Conservation (phyloP, 2,329 filamentous ascomycete genomes). For the Fonsecaea monophora region DNA sequence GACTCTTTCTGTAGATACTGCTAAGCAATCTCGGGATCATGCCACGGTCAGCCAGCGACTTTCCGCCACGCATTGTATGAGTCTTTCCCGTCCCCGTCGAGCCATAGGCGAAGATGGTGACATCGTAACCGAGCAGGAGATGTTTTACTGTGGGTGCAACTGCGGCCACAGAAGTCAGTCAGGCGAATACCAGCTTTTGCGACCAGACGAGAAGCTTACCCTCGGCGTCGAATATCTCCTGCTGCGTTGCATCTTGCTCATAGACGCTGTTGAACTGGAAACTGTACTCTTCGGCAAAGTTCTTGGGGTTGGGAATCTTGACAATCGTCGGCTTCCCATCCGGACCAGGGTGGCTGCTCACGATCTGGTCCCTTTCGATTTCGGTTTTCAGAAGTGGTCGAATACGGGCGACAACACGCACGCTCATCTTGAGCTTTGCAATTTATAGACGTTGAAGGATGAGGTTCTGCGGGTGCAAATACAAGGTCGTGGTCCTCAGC, state of each 20-base stretch:
- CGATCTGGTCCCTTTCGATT: slow-evolving; percentile 84
- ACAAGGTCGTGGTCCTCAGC: background rate
- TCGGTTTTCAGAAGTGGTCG: slow-evolving; percentile 86
- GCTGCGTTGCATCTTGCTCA: slow-evolving; percentile 78
- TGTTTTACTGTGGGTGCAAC: slow-evolving; percentile 90
- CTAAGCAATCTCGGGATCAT: slow-evolving; percentile 87
- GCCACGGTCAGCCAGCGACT: slow-evolving; percentile 83
- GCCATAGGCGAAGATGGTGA: slow-evolving; percentile 91
- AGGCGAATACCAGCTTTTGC: background rate
- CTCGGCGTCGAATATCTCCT: slow-evolving; percentile 87
- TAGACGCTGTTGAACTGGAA: slow-evolving; percentile 97
- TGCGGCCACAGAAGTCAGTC: slow-evolving; percentile 48
- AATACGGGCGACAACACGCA: slow-evolving; percentile 88
- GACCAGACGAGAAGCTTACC: slow-evolving; percentile 57
- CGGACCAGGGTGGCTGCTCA: slow-evolving; percentile 67
- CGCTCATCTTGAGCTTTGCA: slow-evolving; percentile 46
- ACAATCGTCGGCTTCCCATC: slow-evolving; percentile 70
- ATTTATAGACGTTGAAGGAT: background rate
- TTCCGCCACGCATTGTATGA: slow-evolving; percentile 91
- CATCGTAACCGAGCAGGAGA: slow-evolving; percentile 85
- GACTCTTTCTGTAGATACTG: slow-evolving; percentile 80
- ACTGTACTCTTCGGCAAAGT: slow-evolving; percentile 85
- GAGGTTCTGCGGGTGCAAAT: background rate
- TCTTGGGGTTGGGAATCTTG: slow-evolving; percentile 92
- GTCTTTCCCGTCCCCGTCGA: slow-evolving; percentile 95